A percentile compares a stretch with the other conserved stretches of the same genome.
Conservation (phyloP, 148 eudicot genomes). For the Rhododendron vialii region DNA sequence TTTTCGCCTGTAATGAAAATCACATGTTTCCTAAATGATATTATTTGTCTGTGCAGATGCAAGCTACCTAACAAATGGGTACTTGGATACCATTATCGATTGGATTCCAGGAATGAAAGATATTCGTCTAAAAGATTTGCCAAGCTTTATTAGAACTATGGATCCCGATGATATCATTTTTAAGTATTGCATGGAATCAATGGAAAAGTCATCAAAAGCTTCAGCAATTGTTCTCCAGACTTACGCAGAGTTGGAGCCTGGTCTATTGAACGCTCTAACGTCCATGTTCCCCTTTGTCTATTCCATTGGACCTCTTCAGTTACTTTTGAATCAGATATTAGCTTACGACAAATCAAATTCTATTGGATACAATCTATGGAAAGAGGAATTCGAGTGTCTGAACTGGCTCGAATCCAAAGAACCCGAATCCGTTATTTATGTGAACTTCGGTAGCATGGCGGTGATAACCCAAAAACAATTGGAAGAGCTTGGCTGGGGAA, state of each 20-base stretch:
- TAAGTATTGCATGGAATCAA: neutral
- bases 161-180: neutral
- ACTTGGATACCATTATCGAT: constrained; percentile 5
- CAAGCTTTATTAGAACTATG: neutral
- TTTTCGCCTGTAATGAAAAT: neutral
- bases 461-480: neutral
- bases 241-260: constrained; percentile 10
- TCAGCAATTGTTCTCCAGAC: constrained; percentile 4
- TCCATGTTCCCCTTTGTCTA: constrained; percentile 8
- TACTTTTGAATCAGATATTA: neutral
- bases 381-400: constrained; percentile 13
- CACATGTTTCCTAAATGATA: neutral
- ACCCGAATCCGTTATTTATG: constrained; percentile 1
- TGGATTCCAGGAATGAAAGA: constrained; percentile 18
- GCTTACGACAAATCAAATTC: neutral
- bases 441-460: constrained; percentile 4
- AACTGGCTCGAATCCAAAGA: constrained; percentile 4
- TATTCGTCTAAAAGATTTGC: constrained; percentile 14
- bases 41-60: neutral
- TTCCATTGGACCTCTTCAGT: neutral
- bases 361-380: constrained; percentile 16
- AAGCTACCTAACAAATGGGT: constrained; percentile 11
- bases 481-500: constrained; percentile 17
- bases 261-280: neutral
- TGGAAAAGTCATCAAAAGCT: constrained; percentile 10